These are phyloP conservation scores for Cenchrus americanus DNA, from an alignment of 176 grass and related monocot genomes.

Conservation along the genomic window DNA sequence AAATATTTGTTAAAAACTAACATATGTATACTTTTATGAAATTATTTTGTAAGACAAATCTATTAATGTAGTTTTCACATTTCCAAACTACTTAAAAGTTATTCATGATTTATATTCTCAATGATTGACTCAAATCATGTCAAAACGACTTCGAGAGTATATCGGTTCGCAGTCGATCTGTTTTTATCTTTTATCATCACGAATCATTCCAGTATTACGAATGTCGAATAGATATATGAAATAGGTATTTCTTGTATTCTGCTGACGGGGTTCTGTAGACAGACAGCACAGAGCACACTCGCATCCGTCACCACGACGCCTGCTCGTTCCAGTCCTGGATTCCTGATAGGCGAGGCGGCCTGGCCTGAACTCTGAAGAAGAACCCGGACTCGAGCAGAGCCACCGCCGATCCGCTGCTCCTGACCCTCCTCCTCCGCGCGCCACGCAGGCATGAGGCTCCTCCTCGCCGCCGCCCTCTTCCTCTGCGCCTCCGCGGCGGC, in stretches of 20 bases:
- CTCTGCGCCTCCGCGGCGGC: constrained; percentile 33
- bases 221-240: too few species aligned
- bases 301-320: not conserved
- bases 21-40: too few species aligned
- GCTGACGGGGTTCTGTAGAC: not conserved
- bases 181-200: too few species aligned
- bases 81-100: too few species aligned
- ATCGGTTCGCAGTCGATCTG: too few species aligned
- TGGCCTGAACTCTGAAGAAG: not conserved
- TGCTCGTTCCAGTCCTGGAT: not conserved
- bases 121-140: too few species aligned
- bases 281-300: not conserved
- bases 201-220: too few species aligned
- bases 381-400: not conserved
- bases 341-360: not conserved
- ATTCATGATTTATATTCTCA: too few species aligned
- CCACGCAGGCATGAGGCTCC: constrained; percentile 43
- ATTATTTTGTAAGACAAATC: too few species aligned
- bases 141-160: too few species aligned
- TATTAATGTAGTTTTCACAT: too few species aligned
- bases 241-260: not conserved
- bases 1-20: too few species aligned
- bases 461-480: constrained; percentile 41
- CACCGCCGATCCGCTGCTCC: constrained; percentile 11
- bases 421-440: not conserved